Base-by-base conservation (phyloP, 306 rosid species). In the Cucurbita maxima region DNA sequence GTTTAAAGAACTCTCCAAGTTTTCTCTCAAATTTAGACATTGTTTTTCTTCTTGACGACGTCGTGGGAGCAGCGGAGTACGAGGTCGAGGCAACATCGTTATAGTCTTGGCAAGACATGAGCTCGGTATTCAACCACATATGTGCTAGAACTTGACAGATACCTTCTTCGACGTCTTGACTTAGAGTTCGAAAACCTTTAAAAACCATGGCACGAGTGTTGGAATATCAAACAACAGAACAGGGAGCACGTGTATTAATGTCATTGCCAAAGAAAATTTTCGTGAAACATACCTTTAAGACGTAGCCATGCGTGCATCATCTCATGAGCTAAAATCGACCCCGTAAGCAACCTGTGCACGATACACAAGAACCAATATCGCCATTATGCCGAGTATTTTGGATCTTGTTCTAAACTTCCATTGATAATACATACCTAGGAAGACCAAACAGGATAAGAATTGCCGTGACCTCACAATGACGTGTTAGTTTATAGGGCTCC, bases 221-320 rank as follows among this genome's bases (percentile, higher is more conserved):
- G 58, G 76, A 22, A 70, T 43, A 58, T 67, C 62, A 14, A 22
- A 25, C 60, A 37, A 52, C 50, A 19, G 76, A 54, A 54, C 59
- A 8, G 7, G 58, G 5, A 50, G 15, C 25, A 12, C 44, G 30
- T 51, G 50, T 16, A 15, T 36, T 71, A 12, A 71, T 14, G 75
- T n/a, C 59, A 71, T 36, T 34, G 44, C 43, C 58, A 50, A 48
- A 70, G 44, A 7, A 5, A 52, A 36, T 7, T 1, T 40, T 9
- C 50, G 38, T 43, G 71, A 79, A 59, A 25, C 30, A 58, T 77
- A 90, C 99, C 97, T 79, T 81, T 84, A 41, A 95, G 96, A 78
- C 99, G 90, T 76, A 95, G 88, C 99, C 99, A 95, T 57, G 99
- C 99, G 75, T 95, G 99, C 99, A 95, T 95, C 97, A 95, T 88